A percentile compares a stretch with the other conserved stretches of the same genome.
These are phyloP conservation scores for Pulveroboletus sp. DNA, from an alignment of 768 basidiomycete genomes.

Conservation along the genomic window DNA sequence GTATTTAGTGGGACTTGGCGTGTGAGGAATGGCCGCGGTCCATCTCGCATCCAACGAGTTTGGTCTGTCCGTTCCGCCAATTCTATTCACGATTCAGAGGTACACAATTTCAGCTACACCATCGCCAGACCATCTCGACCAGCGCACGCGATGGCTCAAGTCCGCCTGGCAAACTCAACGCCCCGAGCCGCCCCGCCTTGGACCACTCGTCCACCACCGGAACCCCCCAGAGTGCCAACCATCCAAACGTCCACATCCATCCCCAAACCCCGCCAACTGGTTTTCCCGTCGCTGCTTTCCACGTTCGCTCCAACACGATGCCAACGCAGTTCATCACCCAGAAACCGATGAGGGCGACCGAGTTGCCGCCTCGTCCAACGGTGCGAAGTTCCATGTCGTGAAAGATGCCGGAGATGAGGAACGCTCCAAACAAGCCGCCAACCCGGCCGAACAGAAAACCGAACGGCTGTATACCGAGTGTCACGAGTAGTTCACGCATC, in stretches of 20 bases:
- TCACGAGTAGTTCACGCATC: conserved; percentile 51
- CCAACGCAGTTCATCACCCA: conserved; percentile 55
- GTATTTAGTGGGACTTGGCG: background rate
- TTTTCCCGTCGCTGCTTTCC: conserved; percentile 38
- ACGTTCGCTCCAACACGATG: conserved; percentile 44
- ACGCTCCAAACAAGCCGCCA: conserved; percentile 52
- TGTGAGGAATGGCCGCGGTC: background rate
- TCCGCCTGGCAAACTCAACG: conserved; percentile 6
- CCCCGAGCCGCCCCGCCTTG: conserved; percentile 13
- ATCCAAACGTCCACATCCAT: conserved; percentile 47
- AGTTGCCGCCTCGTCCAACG: conserved; percentile 45
- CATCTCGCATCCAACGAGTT: background rate
- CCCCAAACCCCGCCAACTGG: conserved; percentile 45
- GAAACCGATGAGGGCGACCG: conserved; percentile 39
- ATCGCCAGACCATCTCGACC: conserved; percentile 17
- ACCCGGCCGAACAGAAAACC: conserved; percentile 42
- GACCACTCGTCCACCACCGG: conserved; percentile 41
- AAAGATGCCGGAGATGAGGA: conserved; percentile 51
- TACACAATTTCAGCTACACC: background rate
- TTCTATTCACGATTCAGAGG: background rate
- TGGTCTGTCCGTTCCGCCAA: background rate
- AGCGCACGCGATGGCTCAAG: conserved; percentile 14
- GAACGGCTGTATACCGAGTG: conserved; percentile 43
- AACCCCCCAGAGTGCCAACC: conserved; percentile 47
- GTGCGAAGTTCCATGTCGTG: conserved; percentile 56